Evolutionary conservation across 768 basidiomycete species (phyloP), one percentile per base, ranked within the genome.

Genomic region (Boletus tylopilopsis): DNA sequence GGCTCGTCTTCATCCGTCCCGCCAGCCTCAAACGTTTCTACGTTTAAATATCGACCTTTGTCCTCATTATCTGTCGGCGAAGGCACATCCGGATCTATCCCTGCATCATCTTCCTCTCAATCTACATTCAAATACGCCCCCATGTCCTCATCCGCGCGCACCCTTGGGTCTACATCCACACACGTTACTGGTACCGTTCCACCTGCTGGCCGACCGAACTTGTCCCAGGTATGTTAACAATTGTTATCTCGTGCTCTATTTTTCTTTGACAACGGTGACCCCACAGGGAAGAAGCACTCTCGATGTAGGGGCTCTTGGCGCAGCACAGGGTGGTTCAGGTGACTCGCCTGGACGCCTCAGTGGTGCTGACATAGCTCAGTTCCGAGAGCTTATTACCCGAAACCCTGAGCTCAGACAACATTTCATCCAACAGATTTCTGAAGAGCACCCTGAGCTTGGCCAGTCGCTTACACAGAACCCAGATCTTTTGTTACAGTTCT

Each of bases 381-480:
- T 50, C 23, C 42, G 43, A n/a, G 30, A 45, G 37, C 42, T 50
- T 9, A 8, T 45, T 10, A 13, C 24, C 24, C 30, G 15, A 13
- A 50, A 45, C 32, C 49, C 49, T 18, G 30, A 40, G 15, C 6
- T 50, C 5, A 45, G 37, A 22, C 37, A 45, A 34, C 32, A 25
- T 0, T n/a, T 50, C 24, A 27, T 45, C 27, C 49, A 45, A 13
- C 49, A 21, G 10, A 5, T 50, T 15, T 2, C 43, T 38, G 23
- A 45, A 34, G 37, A 50, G 6, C 15, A 45, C 10, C 49, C 49
- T 5, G 23, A 33, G 10, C 42, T 50, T 15, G 49, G 23, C 43
- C 43, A 34, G 19, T 0, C 29, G 3, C 18, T 50, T 3, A n/a
- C 43, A 6, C 37, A 50, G 37, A 45, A 45, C 10, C 49, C 43